These are phyloP conservation scores for Penicillium verrucosum DNA, from an alignment of 2,329 filamentous ascomycete species.

Conservation along the genomic window DNA sequence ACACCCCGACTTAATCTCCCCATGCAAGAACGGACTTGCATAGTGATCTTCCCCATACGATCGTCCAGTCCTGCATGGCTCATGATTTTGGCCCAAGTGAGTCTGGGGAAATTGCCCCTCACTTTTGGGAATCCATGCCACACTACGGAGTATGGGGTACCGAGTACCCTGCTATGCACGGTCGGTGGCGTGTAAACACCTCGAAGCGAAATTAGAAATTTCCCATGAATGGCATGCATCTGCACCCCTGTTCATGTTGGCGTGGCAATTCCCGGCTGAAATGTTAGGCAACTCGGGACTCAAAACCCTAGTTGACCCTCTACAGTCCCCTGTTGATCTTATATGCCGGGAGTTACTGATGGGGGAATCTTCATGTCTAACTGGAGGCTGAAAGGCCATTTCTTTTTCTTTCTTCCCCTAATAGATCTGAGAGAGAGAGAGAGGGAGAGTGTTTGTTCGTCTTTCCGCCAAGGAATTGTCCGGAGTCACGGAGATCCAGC, in stretches of 20 bases:
- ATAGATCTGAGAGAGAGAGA: neutral
- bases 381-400: neutral
- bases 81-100: neutral
- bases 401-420: neutral
- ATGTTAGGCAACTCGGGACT: constrained; percentile 1
- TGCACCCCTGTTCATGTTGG: constrained; percentile 11
- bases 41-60: constrained; percentile 11
- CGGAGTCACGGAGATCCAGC: neutral
- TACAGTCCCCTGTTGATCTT: neutral
- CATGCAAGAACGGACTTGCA: neutral
- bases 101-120: constrained; percentile 13
- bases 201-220: constrained; percentile 10
- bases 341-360: constrained; percentile 14
- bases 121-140: constrained; percentile 6
- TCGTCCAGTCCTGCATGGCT: constrained; percentile 15
- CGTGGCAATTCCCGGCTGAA: constrained; percentile 14
- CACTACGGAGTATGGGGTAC: neutral
- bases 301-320: neutral
- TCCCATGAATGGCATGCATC: constrained; percentile 2
- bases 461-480: neutral
- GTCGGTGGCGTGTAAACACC: constrained; percentile 13
- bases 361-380: neutral
- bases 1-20: neutral
- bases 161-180: neutral
- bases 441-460: neutral